phyloP scores from a whole-genome alignment of 306 rosid species.

The Quercus dentata region DNA sequence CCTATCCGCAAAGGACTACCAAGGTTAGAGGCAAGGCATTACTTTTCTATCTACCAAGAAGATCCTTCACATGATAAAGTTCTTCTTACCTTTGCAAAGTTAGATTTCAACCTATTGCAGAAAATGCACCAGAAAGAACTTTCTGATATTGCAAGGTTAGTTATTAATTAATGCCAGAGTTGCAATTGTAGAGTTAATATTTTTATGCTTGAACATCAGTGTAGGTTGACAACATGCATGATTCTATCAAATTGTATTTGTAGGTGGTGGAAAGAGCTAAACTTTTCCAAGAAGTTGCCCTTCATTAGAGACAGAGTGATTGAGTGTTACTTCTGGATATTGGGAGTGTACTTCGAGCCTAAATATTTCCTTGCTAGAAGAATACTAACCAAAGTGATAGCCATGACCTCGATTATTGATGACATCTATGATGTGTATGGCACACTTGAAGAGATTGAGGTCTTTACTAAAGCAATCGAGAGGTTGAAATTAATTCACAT shows the following conservation, averaged over 20 bases:
- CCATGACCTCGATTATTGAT: constrained; percentile 21
- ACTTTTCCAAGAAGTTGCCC: constrained; percentile 23
- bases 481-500: constrained; percentile 8
- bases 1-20: constrained; percentile 16
- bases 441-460: constrained; percentile 36
- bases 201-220: not conserved
- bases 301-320: constrained; percentile 35
- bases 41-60: constrained; percentile 13
- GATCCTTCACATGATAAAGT: not conserved
- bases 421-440: constrained; percentile 45
- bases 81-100: constrained; percentile 17
- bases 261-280: constrained; percentile 45
- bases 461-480: constrained; percentile 33
- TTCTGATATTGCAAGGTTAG: constrained; percentile 1
- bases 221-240: not conserved
- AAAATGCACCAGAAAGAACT: constrained; percentile 23
- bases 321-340: constrained; percentile 17
- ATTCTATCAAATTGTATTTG: not conserved
- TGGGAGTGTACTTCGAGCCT: constrained; percentile 24
- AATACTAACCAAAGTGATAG: constrained; percentile 19
- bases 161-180: not conserved
- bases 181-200: not conserved
- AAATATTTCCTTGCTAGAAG: constrained; percentile 20
- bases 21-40: constrained; percentile 12
- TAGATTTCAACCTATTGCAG: constrained; percentile 30